Evolutionary conservation across 805 yeast species (phyloP).

Genomic region (Ogataea glucozyma): DNA sequence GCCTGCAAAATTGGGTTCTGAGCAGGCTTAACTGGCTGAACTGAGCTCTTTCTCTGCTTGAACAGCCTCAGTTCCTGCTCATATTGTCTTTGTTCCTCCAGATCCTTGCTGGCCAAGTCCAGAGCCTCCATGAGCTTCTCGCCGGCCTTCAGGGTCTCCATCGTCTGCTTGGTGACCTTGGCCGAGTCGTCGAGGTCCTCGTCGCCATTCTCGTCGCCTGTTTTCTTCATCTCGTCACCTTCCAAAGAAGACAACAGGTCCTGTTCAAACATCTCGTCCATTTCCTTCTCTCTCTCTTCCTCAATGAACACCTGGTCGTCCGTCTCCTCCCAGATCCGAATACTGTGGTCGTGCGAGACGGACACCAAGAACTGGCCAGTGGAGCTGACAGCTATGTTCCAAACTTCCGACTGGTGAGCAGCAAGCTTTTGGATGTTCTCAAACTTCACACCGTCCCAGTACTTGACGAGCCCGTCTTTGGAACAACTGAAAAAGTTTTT

Average conservation of each 20-base stretch:
- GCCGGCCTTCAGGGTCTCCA: constrained; percentile 92
- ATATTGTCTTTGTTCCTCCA: constrained; percentile 57
- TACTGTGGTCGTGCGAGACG: constrained; percentile 90
- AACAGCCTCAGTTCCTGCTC: constrained; percentile 39
- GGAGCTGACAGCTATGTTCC: constrained; percentile 81
- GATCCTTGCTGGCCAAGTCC: constrained; percentile 75
- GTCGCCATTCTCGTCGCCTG: constrained; percentile 41
- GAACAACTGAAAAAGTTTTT: constrained; percentile 89
- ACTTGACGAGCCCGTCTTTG: constrained; percentile 86
- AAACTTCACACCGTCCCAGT: constrained; percentile 98
- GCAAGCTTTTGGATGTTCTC: constrained; percentile 86
- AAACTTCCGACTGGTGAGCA: constrained; percentile 90
- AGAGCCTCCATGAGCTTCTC: constrained; percentile 90
- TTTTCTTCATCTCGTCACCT: constrained; percentile 39
- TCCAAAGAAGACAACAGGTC: constrained; percentile 74
- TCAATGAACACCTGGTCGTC: constrained; percentile 95
- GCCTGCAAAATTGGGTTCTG: constrained; percentile 76
- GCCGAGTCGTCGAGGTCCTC: constrained; percentile 56
- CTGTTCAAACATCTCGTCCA: constrained; percentile 89
- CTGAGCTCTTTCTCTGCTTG: constrained; percentile 44
- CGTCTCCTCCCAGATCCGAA: constrained; percentile 90
- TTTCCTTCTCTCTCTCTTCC: constrained; percentile 94
- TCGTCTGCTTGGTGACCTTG: constrained; percentile 76
- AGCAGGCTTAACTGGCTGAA: constrained; percentile 59
- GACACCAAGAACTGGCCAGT: constrained; percentile 74